phyloP scores from a whole-genome alignment of 345 rosid genomes.

The Streptanthus diversifolius region DNA sequence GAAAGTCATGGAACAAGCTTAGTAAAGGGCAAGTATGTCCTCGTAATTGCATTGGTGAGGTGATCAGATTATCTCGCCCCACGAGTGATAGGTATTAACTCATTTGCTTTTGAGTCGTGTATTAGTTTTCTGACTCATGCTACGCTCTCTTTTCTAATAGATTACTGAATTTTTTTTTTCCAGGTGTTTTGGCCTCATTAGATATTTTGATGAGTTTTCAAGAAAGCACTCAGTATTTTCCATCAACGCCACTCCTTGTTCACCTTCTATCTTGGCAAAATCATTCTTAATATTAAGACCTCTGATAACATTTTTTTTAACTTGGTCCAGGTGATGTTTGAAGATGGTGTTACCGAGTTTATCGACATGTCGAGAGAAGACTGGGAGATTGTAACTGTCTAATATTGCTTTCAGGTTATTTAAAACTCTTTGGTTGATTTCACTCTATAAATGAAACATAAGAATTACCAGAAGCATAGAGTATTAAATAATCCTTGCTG shows the following conservation, averaged over 20 bases:
- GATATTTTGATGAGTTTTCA: conserved; percentile 60
- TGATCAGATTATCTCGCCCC: conserved; percentile 55
- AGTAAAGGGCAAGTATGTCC: conserved; percentile 33
- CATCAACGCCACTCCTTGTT: conserved; percentile 1
- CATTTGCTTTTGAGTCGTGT: background rate
- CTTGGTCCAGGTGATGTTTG: conserved; percentile 67
- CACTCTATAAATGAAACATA: background rate
- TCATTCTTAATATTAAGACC: background rate
- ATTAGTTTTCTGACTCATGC: background rate
- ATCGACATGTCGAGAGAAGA: conserved; percentile 78
- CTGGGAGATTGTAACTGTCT: conserved; percentile 63
- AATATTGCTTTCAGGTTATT: conserved; percentile 22
- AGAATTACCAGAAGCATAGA: background rate
- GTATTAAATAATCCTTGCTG: background rate
- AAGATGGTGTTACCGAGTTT: conserved; percentile 64
- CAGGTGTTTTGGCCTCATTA: conserved; percentile 77
- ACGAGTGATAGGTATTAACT: conserved; percentile 46
- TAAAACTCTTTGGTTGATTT: background rate
- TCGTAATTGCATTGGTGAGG: conserved; percentile 74
- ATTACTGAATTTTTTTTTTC: background rate
- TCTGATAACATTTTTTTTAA: background rate
- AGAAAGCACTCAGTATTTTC: conserved; percentile 68
- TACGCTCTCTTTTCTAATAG: background rate
- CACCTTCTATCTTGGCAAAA: background rate
- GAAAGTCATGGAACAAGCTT: conserved; percentile 43